Evolutionary conservation across 2,329 filamentous ascomycete species (phyloP), one percentile per base, ranked within the genome.

Genomic region (Didymellaceae sp.): DNA sequence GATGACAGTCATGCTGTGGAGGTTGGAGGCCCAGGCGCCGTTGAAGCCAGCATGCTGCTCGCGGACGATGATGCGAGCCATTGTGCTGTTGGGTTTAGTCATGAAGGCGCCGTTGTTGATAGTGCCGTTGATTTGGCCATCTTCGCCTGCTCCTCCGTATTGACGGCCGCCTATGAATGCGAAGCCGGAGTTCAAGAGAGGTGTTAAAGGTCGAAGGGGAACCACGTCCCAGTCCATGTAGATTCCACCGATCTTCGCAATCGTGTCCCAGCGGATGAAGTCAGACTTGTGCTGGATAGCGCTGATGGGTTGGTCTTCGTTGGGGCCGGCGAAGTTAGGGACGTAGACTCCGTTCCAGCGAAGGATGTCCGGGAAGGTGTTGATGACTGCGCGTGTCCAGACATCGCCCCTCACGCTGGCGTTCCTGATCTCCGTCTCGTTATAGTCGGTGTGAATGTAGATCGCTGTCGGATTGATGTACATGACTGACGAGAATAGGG

Each of bases 91-190:
- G 1, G 47, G 40, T 8, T 45, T 46, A 10, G 57, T 54, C 47
- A 63, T 26, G 25, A 61, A 59, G 13, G 50, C 57, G 6, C 58
- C 57, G 25, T 63, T 59, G 54, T 63, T 63, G 37, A 61, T 55
- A 2, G 52, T 59, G 3, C 54, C 52, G 31, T 61, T 61, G 14
- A 57, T 43, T 10, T 41, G 22, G 4, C 54, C 43, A 14, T 37
- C 51, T 28, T 73, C 72, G 61, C 68, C 61, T 59, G 65, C 64
- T 14, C 50, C 50, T 26, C 49, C 30, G 39, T 55, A 56, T 14
- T 62, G 59, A 2, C 59, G 57, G 17, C 59, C 59, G 3, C 31
- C 57, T 10, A 64, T 24, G 34, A 55, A 55, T 2, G 46, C 49
- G 37, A 61, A 62, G 4, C 54, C 57, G 2, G 52, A 14, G 17